Evolutionary conservation across 345 rosid species (phyloP).

Genomic region (Gossypium ekmanianum): DNA sequence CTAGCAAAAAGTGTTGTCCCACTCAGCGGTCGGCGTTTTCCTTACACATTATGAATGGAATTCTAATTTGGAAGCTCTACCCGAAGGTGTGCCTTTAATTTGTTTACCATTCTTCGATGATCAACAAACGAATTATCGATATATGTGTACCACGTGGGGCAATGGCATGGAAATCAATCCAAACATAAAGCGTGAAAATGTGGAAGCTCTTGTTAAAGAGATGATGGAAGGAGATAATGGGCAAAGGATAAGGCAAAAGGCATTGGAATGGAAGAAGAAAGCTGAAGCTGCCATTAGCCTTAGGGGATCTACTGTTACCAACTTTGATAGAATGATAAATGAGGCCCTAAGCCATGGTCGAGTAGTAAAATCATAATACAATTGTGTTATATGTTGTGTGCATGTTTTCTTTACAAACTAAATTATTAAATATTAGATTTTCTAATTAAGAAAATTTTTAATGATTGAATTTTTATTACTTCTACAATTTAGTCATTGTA

Average conservation of each 20-base stretch:
- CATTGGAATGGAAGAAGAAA: constrained; percentile 15
- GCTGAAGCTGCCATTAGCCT: background rate
- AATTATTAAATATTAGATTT: too few species aligned
- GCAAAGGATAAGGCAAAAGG: constrained; percentile 13
- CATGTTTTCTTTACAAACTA: too few species aligned
- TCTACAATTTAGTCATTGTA: too few species aligned
- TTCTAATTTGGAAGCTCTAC: constrained; percentile 17
- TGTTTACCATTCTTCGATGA: constrained; percentile 25
- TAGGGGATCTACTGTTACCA: background rate
- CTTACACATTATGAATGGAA: constrained; percentile 40
- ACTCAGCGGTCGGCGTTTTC: constrained; percentile 27
- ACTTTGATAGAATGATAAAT: background rate
- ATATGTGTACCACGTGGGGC: constrained; percentile 19
- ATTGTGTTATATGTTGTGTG: too few species aligned
- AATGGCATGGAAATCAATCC: constrained; percentile 20
- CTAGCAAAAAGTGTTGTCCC: constrained; percentile 25
- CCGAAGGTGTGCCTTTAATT: background rate
- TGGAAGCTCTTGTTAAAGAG: background rate
- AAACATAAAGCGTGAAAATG: constrained; percentile 15
- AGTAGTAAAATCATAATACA: background rate
- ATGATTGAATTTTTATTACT: too few species aligned
- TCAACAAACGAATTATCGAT: constrained; percentile 28
- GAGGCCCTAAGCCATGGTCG: background rate
- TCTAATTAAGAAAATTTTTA: too few species aligned
- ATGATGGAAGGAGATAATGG: constrained; percentile 15